These are phyloP conservation scores for Fabrea salina DNA, from an alignment of 169 alveolate species.

Conservation along the genomic window DNA sequence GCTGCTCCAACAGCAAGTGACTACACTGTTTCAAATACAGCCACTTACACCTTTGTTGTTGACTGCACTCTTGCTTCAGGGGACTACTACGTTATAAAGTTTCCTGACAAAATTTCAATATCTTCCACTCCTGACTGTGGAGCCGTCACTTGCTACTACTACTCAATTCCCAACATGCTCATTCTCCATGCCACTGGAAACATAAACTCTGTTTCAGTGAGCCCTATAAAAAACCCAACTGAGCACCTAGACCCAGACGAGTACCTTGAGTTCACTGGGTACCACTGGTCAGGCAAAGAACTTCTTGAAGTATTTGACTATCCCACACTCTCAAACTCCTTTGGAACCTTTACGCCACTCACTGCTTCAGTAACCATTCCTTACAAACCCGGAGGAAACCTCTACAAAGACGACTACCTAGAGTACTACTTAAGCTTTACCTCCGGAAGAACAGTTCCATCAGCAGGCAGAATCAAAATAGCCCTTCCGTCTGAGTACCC, in stretches of 20 bases:
- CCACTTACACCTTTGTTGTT: slow-evolving; percentile 22
- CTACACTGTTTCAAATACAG: background rate
- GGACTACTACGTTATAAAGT: background rate
- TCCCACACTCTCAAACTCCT: background rate
- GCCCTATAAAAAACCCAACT: background rate
- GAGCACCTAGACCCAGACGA: background rate
- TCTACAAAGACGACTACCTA: background rate
- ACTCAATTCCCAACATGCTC: background rate
- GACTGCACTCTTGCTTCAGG: background rate
- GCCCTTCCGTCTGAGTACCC: slow-evolving; percentile 16
- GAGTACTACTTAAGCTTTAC: slow-evolving; percentile 4
- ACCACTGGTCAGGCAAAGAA: background rate
- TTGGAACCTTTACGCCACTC: background rate
- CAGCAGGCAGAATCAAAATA: background rate
- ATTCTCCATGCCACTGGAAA: background rate
- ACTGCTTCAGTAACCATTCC: background rate
- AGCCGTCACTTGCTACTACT: background rate
- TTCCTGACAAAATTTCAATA: background rate
- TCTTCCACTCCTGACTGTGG: background rate
- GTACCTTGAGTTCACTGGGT: background rate
- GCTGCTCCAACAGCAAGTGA: background rate
- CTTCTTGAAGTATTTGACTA: background rate
- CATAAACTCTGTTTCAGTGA: background rate
- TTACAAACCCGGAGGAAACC: background rate
- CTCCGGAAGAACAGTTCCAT: background rate